A percentile compares a stretch with the other conserved stretches of the same genome.
These are phyloP conservation scores for Coniosporium apollinis DNA, from an alignment of 495 filamentous ascomycete species.

Conservation along the genomic window DNA sequence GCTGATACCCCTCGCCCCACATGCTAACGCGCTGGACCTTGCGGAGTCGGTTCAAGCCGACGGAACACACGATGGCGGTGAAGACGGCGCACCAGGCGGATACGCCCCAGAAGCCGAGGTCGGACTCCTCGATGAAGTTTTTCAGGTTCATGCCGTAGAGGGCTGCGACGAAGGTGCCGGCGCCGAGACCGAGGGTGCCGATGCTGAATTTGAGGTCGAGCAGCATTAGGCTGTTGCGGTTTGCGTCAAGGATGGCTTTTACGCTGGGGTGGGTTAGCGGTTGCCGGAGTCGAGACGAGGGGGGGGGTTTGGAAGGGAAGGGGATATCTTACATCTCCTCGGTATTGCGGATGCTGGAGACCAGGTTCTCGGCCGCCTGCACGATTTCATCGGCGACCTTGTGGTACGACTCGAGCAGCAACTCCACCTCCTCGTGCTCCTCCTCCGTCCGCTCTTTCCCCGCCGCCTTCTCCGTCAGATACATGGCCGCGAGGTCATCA, in stretches of 20 bases:
- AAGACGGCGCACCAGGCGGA: conserved; percentile 52
- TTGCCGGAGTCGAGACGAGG: conserved; percentile 1
- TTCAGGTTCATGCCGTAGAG: conserved; percentile 98
- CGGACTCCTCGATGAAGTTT: conserved; percentile 96
- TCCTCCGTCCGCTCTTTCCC: conserved; percentile 62
- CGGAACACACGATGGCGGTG: conserved; percentile 57
- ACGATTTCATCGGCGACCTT: conserved; percentile 98
- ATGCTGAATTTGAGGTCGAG: conserved; percentile 94
- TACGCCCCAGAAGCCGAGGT: conserved; percentile 68
- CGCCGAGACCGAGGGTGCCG: conserved; percentile 76
- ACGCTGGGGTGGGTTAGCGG: conserved; percentile 37
- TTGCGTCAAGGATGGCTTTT: conserved; percentile 92
- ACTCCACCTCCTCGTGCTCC: conserved; percentile 92
- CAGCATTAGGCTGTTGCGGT: conserved; percentile 96
- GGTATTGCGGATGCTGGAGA: conserved; percentile 91
- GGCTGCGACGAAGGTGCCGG: conserved; percentile 87
- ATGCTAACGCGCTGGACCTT: conserved; percentile 84
- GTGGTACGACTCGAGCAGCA: conserved; percentile 91
- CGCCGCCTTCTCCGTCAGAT: conserved; percentile 67
- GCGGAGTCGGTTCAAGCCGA: conserved; percentile 65
- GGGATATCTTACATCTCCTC: conserved; percentile 70
- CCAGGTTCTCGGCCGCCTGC: conserved; percentile 78
- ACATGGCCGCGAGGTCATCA: conserved; percentile 91
- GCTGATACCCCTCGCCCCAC: conserved; percentile 29
- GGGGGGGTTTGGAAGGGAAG: background rate